A percentile compares a stretch with the other conserved stretches of the same genome.
phyloP scores from a whole-genome alignment of 441 rosid species.

The Gossypium lobatum region DNA sequence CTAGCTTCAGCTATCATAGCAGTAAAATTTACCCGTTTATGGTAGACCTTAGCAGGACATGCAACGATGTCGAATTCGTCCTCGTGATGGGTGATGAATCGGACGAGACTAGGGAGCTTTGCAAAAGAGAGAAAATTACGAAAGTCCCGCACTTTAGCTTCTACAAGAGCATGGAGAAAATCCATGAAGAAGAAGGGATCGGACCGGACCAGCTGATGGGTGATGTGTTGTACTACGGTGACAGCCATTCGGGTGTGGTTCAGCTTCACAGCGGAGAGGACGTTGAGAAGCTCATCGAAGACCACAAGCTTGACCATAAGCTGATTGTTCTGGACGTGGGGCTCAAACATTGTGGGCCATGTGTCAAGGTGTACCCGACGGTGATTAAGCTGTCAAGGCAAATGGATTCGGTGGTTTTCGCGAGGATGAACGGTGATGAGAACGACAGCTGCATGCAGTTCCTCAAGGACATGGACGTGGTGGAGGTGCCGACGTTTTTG shows the following conservation, averaged over 20 bases:
- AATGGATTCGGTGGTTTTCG: slow-evolving; percentile 75
- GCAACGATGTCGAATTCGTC: slow-evolving; percentile 71
- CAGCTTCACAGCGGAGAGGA: slow-evolving; percentile 68
- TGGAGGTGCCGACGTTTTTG: slow-evolving; percentile 81
- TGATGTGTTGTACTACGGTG: slow-evolving; percentile 86
- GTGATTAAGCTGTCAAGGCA: slow-evolving; percentile 70
- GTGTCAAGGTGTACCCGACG: slow-evolving; percentile 90
- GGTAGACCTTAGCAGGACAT: slow-evolving; percentile 75
- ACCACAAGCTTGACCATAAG: slow-evolving; percentile 56
- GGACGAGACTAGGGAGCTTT: slow-evolving; percentile 59
- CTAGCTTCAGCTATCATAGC: slow-evolving; percentile 43
- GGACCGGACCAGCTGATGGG: slow-evolving; percentile 74
- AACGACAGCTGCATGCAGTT: slow-evolving; percentile 86
- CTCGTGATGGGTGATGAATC: slow-evolving; percentile 88
- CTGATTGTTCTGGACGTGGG: slow-evolving; percentile 84
- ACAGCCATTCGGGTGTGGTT: slow-evolving; percentile 70
- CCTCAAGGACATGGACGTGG: slow-evolving; percentile 71
- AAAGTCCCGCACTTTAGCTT: slow-evolving; percentile 83
- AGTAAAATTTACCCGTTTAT: slow-evolving; percentile 66
- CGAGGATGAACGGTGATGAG: slow-evolving; percentile 90
- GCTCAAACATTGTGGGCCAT: slow-evolving; percentile 81
- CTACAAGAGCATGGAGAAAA: slow-evolving; percentile 76
- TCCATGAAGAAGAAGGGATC: slow-evolving; percentile 85
- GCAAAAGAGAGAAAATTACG: slow-evolving; percentile 64
- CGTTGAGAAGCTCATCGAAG: slow-evolving; percentile 67